Evolutionary conservation across 345 rosid species (phyloP), one percentile per base, ranked within the genome.

Genomic region (Arabidopsis suecica): DNA sequence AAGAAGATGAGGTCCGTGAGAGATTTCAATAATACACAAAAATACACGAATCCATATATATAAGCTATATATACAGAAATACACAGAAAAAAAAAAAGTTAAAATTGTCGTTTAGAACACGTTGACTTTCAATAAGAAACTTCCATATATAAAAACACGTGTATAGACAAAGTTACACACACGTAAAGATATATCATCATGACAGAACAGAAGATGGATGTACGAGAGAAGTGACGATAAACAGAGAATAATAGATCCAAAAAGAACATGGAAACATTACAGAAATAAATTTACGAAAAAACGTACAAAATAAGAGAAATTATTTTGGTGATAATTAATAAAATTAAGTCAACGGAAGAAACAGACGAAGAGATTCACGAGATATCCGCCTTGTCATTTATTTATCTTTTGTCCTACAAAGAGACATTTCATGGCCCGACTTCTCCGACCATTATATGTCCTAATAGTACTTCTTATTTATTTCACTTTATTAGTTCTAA

Each of bases 281-380:
- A 64, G 18, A 56, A 25, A 23, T 61, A 16, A 18, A 14, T 22
- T 13, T 41, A 4, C 33, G 5, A 36, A 34, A 28, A 28, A 42
- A 22, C 20, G 25, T 33, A 20, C 12, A 18, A 47, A 49, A 30
- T 40, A 40, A 42, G 5, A 61, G 23, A 63, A 63, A 63, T 44
- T 25, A 64, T 69, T 54, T 3, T 54, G 47, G 47, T 60, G 32
- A 61, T 42, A 61, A 72, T 59, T 42, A 61, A 72, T 59, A 42
- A 42, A 72, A 50, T 65, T 32, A 78, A 78, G 81, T 78, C 81
- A 78, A 72, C 78, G 70, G 51, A 53, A 78, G 73, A 72, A 61
- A 59, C 42, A 65, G 78, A 78, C 78, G 78, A 61, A 61, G 77
- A 61, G 51, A 60, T 72, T 78, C 81, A 78, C 81, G 78, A 78